These are phyloP conservation scores for Toxoplasma gondii DNA, from an alignment of 169 alveolate species.

Conservation along the genomic window DNA sequence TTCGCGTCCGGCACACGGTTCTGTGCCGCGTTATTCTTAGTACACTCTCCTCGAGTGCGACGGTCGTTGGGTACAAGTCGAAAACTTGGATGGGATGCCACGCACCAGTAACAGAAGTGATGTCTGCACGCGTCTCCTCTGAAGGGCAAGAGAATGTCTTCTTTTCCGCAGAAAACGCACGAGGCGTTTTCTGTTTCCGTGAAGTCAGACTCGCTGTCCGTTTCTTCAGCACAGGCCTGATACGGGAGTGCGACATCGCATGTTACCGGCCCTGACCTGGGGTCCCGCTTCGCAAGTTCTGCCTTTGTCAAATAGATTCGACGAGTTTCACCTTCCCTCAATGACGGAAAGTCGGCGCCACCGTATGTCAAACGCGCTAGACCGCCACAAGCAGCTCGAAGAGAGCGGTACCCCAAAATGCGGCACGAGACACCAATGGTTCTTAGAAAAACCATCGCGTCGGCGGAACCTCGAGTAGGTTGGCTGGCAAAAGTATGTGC, in stretches of 20 bases:
- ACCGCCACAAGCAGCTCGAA: neutral
- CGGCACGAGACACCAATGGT: neutral
- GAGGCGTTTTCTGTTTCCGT: neutral
- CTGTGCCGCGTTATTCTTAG: no score
- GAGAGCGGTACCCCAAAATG: neutral
- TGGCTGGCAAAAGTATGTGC: neutral
- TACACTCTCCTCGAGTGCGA: no score
- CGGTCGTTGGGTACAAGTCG: neutral
- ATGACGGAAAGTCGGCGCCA: neutral
- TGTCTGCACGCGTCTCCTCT: conserved; percentile 40
- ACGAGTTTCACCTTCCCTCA: neutral
- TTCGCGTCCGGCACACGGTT: no score
- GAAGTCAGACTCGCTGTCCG: neutral
- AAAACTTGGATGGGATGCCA: conserved; percentile 46
- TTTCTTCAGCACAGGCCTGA: neutral
- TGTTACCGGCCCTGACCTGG: no score
- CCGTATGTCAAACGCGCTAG: neutral
- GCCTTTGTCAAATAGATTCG: no score
- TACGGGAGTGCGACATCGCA: no score
- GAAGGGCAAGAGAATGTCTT: conserved; percentile 43
- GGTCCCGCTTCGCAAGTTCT: no score
- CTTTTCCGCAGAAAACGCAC: conserved; percentile 52
- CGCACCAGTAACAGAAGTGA: conserved; percentile 58
- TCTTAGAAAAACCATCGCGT: neutral
- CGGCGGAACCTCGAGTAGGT: neutral